These are phyloP conservation scores for Gnetum montanum DNA, from an alignment of 75 land plant species.

Conservation along the genomic window DNA sequence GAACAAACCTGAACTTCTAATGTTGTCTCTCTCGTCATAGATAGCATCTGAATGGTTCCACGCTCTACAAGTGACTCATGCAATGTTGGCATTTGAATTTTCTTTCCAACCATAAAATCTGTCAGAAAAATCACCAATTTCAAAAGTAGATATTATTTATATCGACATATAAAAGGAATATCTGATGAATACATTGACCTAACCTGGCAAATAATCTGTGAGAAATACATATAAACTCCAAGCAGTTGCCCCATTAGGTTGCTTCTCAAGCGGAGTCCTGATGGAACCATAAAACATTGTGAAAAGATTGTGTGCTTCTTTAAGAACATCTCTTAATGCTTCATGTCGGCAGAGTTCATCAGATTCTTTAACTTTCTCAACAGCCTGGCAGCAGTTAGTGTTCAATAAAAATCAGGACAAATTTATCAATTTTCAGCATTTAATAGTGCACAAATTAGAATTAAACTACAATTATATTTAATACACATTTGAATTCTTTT, in stretches of 20 bases:
- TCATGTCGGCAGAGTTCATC: slow-evolving; percentile 55
- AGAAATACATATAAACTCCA: slow-evolving; percentile 68
- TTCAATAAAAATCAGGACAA: too few species aligned
- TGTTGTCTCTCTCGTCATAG: slow-evolving; percentile 64
- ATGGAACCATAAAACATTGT: slow-evolving; percentile 81
- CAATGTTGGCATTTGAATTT: slow-evolving; percentile 65
- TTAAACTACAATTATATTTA: too few species aligned
- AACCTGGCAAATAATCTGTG: slow-evolving; percentile 82
- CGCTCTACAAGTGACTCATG: slow-evolving; percentile 67
- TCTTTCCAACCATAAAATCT: slow-evolving; percentile 81
- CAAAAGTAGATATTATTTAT: neutral
- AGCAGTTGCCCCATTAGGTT: slow-evolving; percentile 65
- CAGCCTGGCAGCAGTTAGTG: slow-evolving; percentile 68
- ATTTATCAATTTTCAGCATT: too few species aligned
- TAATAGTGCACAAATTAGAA: too few species aligned
- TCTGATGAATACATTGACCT: too few species aligned
- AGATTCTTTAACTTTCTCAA: slow-evolving; percentile 74
- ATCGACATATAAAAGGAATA: too few species aligned
- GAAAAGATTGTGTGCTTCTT: slow-evolving; percentile 77
- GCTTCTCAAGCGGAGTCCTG: slow-evolving; percentile 62
- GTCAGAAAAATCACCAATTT: slow-evolving; percentile 14
- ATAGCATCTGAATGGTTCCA: slow-evolving; percentile 77
- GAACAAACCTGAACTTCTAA: slow-evolving; percentile 93
- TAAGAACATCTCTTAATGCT: slow-evolving; percentile 61
- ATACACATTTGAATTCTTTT: too few species aligned